Base-by-base conservation (phyloP, 768 basidiomycete genomes). In the Naganishia onofrii region DNA sequence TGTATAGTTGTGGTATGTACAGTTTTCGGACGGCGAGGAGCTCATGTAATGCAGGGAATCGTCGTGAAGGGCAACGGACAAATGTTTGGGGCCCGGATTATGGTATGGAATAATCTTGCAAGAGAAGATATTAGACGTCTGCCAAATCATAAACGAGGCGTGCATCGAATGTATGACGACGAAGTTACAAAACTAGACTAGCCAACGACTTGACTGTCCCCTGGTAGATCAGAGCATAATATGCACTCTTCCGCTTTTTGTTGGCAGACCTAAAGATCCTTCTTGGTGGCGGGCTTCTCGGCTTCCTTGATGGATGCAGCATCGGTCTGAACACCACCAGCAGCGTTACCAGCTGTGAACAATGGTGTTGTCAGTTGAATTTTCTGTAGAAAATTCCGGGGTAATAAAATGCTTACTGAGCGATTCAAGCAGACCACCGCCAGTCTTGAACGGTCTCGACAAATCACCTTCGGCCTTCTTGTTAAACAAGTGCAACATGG, bases 281-380 rank as follows among this genome's bases (percentile, higher is more conserved):
- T 92, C 84, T 91, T 91, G 80, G 85, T 83, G 26, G 85, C 89
- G 71, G 88, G 87, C 83, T 93, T 94, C 83, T 94, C 92, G 26
- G 92, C 93, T 77, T 91, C 90, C 63, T 90, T 86, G 76, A 94
- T 89, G 57, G 90, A 84, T 3, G 92, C 93, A 55, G 88, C 88
- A 79, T 93, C 92, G 2, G 92, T 93, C 76, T 87, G 86, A 21
- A 92, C 89, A n/a, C 87, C 88, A n/a, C 84, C 76, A 7, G 86
- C 83, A 53, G 85, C 71, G 17, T 67, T 57, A 44, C 79, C 79
- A 31, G 76, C 67, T 57, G 28, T 58, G 32, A 32, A 36, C 32
- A 15, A 60, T 23, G 38, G 21, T 19, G 9, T n/a, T 23, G 52
- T 38, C 19, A 51, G 53, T 31, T 2, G 67, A 28, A 28, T 23